These are phyloP conservation scores for Nigrospora sphaerica DNA, from an alignment of 2,329 filamentous ascomycete species.

Conservation along the genomic window DNA sequence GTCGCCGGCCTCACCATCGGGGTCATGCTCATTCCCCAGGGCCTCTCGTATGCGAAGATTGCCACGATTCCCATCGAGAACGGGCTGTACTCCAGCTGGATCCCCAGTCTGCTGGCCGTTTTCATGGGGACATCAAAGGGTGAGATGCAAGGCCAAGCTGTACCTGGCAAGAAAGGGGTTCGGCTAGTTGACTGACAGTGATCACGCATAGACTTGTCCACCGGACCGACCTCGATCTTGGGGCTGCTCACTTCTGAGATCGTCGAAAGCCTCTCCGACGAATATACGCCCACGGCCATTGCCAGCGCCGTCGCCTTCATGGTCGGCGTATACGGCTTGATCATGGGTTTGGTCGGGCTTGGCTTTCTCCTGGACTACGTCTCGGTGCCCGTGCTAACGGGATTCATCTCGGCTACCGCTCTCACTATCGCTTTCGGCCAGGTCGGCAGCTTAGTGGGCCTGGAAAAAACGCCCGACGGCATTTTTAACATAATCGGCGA, in stretches of 20 bases:
- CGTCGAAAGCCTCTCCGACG: constrained; percentile 41
- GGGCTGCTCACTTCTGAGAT: constrained; percentile 57
- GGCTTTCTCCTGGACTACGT: constrained; percentile 62
- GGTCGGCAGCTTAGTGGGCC: constrained; percentile 52
- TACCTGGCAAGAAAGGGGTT: too few species aligned
- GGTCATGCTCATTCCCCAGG: constrained; percentile 54
- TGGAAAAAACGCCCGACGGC: constrained; percentile 39
- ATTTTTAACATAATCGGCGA: constrained; percentile 52
- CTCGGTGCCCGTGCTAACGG: constrained; percentile 55
- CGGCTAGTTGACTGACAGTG: not conserved
- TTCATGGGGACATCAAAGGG: constrained; percentile 58
- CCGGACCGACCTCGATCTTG: constrained; percentile 57
- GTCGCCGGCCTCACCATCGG: constrained; percentile 56
- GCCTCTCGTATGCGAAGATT: constrained; percentile 55
- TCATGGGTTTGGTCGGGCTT: constrained; percentile 53
- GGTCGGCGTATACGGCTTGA: constrained; percentile 54
- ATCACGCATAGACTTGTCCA: constrained; percentile 43
- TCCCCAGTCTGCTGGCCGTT: constrained; percentile 49
- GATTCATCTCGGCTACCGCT: constrained; percentile 60
- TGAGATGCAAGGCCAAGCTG: constrained; percentile 12
- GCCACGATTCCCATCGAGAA: constrained; percentile 55
- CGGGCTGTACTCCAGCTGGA: constrained; percentile 52
- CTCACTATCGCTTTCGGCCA: constrained; percentile 61
- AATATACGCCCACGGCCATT: constrained; percentile 47
- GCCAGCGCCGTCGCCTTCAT: constrained; percentile 56